A percentile compares a stretch with the other conserved stretches of the same genome.
These are phyloP conservation scores for Penicillium paxilli DNA, from an alignment of 495 filamentous ascomycete species.

Conservation along the genomic window DNA sequence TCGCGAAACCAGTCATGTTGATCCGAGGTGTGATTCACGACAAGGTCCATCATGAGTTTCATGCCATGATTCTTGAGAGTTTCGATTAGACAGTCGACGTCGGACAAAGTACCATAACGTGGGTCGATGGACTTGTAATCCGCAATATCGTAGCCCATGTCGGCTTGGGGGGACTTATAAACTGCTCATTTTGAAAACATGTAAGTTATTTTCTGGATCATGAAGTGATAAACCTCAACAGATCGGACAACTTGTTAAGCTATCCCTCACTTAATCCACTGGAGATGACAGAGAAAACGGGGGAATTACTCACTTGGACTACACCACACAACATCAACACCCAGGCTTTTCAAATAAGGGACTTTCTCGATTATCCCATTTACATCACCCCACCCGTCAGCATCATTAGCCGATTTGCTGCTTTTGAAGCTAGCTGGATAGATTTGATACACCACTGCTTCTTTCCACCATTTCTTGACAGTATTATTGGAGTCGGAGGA, in stretches of 20 bases:
- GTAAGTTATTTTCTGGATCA: too few relatives aligned
- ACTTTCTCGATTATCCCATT: slow-evolving; percentile 55
- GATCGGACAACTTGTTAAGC: too few relatives aligned
- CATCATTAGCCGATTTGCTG: slow-evolving; percentile 34
- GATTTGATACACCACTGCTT: slow-evolving; percentile 6
- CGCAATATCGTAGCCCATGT: slow-evolving; percentile 49
- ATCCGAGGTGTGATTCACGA: slow-evolving; percentile 65
- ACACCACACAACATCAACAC: slow-evolving; percentile 57
- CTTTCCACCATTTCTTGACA: background rate
- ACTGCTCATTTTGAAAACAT: slow-evolving; percentile 15
- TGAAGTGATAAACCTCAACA: too few relatives aligned
- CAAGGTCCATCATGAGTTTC: slow-evolving; percentile 63
- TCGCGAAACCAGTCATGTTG: slow-evolving; percentile 67
- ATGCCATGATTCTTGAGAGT: slow-evolving; percentile 48
- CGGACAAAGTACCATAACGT: slow-evolving; percentile 50
- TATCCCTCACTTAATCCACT: too few relatives aligned
- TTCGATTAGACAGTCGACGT: slow-evolving; percentile 55
- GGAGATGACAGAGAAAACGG: too few relatives aligned
- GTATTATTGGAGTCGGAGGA: too few relatives aligned
- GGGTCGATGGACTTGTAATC: slow-evolving; percentile 58
- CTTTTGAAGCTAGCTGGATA: slow-evolving; percentile 45
- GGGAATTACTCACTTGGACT: too few relatives aligned
- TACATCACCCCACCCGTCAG: slow-evolving; percentile 59
- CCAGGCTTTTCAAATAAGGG: slow-evolving; percentile 51
- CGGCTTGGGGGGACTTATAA: slow-evolving; percentile 50